phyloP scores from a whole-genome alignment of 805 yeast genomes.

The Ogataea trehalophila region DNA sequence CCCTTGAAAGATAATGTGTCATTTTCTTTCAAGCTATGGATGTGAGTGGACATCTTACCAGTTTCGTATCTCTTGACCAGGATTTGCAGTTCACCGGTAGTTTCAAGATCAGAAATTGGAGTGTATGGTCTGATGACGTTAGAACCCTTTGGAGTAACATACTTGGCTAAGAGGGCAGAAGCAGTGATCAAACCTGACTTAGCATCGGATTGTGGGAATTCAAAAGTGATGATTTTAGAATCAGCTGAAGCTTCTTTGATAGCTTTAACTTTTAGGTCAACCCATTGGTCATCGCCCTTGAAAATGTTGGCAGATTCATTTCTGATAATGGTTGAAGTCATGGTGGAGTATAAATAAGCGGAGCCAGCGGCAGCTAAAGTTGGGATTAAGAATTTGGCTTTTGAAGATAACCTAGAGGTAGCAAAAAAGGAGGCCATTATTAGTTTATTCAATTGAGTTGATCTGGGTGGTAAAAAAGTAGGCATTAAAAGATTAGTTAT shows the following conservation, averaged over 20 bases:
- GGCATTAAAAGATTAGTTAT: too few relatives aligned
- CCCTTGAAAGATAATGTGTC: conserved; percentile 92
- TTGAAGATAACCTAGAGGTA: conserved; percentile 7
- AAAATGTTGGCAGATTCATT: conserved; percentile 42
- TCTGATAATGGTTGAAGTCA: conserved; percentile 19
- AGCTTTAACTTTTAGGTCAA: conserved; percentile 55
- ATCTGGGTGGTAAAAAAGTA: background rate
- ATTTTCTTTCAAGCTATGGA: conserved; percentile 62
- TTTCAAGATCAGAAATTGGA: conserved; percentile 68
- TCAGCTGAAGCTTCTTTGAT: conserved; percentile 50
- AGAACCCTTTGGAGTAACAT: conserved; percentile 75
- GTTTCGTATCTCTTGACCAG: conserved; percentile 85
- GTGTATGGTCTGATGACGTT: conserved; percentile 88
- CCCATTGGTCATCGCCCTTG: conserved; percentile 63
- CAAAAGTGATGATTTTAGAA: conserved; percentile 67
- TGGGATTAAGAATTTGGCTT: conserved; percentile 18
- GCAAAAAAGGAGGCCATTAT: conserved; percentile 1
- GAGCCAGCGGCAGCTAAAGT: conserved; percentile 40
- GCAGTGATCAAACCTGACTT: conserved; percentile 77
- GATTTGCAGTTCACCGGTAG: conserved; percentile 71
- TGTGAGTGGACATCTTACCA: conserved; percentile 80
- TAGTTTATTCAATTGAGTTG: background rate
- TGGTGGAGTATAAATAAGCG: conserved; percentile 31
- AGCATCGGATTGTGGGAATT: conserved; percentile 60
- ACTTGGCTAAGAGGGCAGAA: conserved; percentile 76